Evolutionary conservation across 2,329 filamentous ascomycete species (phyloP), one percentile per base, ranked within the genome.

Genomic region (Penicillium sp.): DNA sequence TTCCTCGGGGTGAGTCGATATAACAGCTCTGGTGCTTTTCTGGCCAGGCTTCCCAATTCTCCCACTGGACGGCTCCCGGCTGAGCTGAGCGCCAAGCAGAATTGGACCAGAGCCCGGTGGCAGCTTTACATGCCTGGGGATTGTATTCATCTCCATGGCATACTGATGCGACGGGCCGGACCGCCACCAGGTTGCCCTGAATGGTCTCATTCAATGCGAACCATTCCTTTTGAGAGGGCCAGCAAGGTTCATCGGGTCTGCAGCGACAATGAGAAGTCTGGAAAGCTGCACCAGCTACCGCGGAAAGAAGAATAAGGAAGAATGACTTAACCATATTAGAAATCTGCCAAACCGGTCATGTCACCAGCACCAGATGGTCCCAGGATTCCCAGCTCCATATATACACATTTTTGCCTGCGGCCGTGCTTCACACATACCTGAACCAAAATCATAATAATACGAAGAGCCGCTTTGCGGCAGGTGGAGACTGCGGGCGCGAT

Each of bases 21-120:
- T 70, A 70, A 51, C 73, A 75, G 13, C 53, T 68, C 51, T 75
- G 59, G 44, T 72, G 63, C 1, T 54, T 59, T 30, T 66, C 63
- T 4, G 69, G 65, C 66, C 70, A 72, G 6, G 69, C 64, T 46
- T 74, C 73, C 66, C 72, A 76, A 54, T 72, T 75, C 40, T 65
- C 57, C 57, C 64, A 69, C 46, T 73, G 69, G 9, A 70, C 60
- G 5, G 71, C 69, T 47, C 68, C 69, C 33, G 72, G 70, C 31
- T 71, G 60, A 9, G 63, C 52, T 11, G 65, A 63, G 40, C 72
- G 67, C 71, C 72, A 76, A 42, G 57, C 49, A 16, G 70, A 70
- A 46, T 70, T 58, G 6, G 35, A 46, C 57, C 58, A 65, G 3
- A 43, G 36, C 9, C 48, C 48, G 5, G 30, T 54, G 11, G 58